Evolutionary conservation across 768 basidiomycete species (phyloP).

Genomic region (Tulasnella sp.): DNA sequence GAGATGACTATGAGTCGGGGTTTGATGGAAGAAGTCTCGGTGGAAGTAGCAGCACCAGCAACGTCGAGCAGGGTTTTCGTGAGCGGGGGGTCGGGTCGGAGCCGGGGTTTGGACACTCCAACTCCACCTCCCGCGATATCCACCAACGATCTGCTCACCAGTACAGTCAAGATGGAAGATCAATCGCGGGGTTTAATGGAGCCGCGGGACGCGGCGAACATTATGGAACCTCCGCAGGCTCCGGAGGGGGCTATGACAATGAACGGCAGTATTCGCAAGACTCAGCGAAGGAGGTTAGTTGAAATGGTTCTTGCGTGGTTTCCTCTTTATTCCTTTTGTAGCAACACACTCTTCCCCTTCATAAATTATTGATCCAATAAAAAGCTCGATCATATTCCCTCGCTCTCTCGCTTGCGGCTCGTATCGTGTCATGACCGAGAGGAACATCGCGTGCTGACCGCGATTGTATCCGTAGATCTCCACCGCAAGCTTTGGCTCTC

Average conservation of each 20-base stretch:
- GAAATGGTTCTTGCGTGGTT: not conserved
- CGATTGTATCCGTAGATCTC: conserved; percentile 2
- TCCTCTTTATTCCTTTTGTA: not conserved
- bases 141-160: conserved; percentile 2
- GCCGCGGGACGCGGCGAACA: conserved; percentile 1
- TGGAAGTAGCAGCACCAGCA: not conserved
- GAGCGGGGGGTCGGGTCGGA: conserved; percentile 12
- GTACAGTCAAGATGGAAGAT: conserved; percentile 3
- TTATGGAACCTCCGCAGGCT: not conserved
- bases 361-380: not conserved
- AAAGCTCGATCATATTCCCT: not conserved
- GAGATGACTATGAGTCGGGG: not conserved
- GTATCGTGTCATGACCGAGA: not conserved
- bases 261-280: conserved; percentile 8
- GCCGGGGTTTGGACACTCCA: conserved; percentile 11
- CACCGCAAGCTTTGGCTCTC: conserved; percentile 5
- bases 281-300: conserved; percentile 6
- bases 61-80: conserved; percentile 13
- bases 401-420: not conserved
- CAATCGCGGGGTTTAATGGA: not conserved
- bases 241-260: not conserved
- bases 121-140: conserved; percentile 12
- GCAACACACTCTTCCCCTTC: not conserved
- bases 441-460: conserved; percentile 1
- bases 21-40: conserved; percentile 1